Evolutionary conservation across 2,329 filamentous ascomycete genomes (phyloP).

Genomic region (Aspergillus sp.): DNA sequence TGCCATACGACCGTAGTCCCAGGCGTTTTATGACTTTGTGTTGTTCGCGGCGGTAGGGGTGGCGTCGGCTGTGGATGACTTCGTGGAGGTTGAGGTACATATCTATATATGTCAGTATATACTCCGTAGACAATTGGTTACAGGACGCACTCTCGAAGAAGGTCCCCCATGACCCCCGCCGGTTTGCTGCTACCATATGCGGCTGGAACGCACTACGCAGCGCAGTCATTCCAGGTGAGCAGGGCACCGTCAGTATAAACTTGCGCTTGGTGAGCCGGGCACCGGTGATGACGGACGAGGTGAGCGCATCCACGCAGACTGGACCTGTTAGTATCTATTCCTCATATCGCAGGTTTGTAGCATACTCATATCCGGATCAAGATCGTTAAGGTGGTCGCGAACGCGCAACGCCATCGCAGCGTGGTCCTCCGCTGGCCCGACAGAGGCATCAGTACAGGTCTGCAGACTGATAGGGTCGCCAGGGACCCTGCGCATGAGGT

Average conservation of each 20-base stretch:
- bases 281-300: neutral
- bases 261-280: neutral
- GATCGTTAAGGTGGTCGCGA: neutral
- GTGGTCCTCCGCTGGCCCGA: neutral
- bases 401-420: neutral
- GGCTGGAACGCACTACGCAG: neutral
- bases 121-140: no score
- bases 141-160: neutral
- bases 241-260: neutral
- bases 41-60: neutral
- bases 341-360: neutral
- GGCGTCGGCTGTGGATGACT: neutral
- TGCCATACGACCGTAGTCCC: neutral
- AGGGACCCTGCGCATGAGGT: neutral
- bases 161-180: neutral
- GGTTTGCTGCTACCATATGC: neutral
- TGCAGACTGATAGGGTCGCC: neutral
- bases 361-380: neutral
- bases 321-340: no score
- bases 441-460: neutral
- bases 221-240: neutral
- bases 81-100: neutral
- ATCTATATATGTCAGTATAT: neutral
- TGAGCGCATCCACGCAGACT: neutral
- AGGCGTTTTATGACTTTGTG: neutral